Evolutionary conservation across 352 stramenopile species (phyloP).

Genomic region (Pythium sukuiense): DNA sequence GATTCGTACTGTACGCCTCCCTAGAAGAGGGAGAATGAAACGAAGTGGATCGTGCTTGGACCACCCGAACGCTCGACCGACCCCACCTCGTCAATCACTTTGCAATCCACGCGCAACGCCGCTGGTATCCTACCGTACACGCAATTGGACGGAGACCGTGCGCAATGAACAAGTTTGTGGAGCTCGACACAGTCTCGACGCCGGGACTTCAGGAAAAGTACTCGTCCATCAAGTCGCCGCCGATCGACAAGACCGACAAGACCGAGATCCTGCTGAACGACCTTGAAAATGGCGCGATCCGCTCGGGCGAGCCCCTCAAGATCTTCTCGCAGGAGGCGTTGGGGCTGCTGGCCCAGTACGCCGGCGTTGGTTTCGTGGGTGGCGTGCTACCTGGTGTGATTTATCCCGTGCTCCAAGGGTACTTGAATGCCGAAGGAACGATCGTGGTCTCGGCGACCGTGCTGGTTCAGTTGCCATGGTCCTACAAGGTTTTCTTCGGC

Average conservation of each 20-base stretch:
- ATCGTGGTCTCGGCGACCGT: conserved; percentile 26
- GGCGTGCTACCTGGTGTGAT: conserved; percentile 27
- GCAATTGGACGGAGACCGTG: neutral
- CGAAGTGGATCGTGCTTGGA: neutral
- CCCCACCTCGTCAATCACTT: neutral
- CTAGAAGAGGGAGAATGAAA: neutral
- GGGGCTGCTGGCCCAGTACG: conserved; percentile 36
- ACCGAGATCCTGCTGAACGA: neutral
- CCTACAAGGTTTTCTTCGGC: conserved; percentile 17
- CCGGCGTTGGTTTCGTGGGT: conserved; percentile 32
- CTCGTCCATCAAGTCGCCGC: neutral
- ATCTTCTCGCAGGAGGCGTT: conserved; percentile 29
- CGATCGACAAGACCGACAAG: neutral
- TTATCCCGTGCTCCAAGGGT: conserved; percentile 35
- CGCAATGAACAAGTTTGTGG: neutral
- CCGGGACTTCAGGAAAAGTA: conserved; percentile 1
- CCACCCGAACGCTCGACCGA: neutral
- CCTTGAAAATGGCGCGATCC: conserved; percentile 25
- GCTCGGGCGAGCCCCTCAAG: conserved; percentile 23
- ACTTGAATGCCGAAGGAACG: conserved; percentile 32
- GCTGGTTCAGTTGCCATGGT: conserved; percentile 18
- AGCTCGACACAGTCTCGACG: conserved; percentile 2
- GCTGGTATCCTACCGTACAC: neutral
- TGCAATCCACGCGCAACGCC: neutral
- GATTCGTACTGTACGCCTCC: no score